phyloP scores from a whole-genome alignment of 1,284 basidiomycete species.

The Thelephora terrestris region DNA sequence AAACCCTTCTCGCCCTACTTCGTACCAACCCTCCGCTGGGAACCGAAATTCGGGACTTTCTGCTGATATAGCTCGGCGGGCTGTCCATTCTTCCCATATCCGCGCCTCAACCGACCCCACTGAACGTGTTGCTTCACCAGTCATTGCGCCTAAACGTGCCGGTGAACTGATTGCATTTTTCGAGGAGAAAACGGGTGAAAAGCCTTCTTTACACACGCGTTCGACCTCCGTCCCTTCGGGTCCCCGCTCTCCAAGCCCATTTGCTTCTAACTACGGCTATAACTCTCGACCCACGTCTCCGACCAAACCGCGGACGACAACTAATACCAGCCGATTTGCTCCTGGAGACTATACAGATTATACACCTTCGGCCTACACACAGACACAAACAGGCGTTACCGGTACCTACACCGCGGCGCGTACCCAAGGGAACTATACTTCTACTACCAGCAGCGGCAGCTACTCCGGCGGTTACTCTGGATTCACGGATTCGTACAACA shows the following conservation, averaged over 20 bases:
- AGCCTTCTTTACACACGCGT: conserved; percentile 34
- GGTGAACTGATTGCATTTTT: conserved; percentile 68
- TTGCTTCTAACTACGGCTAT: conserved; percentile 25
- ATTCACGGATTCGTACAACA: conserved; percentile 12
- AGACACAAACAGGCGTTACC: conserved; percentile 22
- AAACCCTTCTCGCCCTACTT: conserved; percentile 25
- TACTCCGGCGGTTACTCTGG: background rate
- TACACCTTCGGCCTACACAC: conserved; percentile 22
- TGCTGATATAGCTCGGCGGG: conserved; percentile 17
- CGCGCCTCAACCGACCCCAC: conserved; percentile 23
- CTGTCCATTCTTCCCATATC: conserved; percentile 15
- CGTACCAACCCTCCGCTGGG: conserved; percentile 18
- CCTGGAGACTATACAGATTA: conserved; percentile 21
- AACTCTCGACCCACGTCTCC: conserved; percentile 37
- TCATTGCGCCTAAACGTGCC: conserved; percentile 40
- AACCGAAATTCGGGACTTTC: conserved; percentile 16
- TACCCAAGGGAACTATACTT: conserved; percentile 10
- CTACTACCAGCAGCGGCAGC: conserved; percentile 12
- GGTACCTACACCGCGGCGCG: conserved; percentile 22
- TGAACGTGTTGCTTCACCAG: conserved; percentile 15
- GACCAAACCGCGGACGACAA: conserved; percentile 30
- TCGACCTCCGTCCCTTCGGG: conserved; percentile 44
- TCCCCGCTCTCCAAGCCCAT: conserved; percentile 42
- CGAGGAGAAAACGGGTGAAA: conserved; percentile 40
- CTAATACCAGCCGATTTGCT: conserved; percentile 22